phyloP scores from a whole-genome alignment of 2,329 filamentous ascomycete species.

The Ophiocordyceps camponoti-floridani region DNA sequence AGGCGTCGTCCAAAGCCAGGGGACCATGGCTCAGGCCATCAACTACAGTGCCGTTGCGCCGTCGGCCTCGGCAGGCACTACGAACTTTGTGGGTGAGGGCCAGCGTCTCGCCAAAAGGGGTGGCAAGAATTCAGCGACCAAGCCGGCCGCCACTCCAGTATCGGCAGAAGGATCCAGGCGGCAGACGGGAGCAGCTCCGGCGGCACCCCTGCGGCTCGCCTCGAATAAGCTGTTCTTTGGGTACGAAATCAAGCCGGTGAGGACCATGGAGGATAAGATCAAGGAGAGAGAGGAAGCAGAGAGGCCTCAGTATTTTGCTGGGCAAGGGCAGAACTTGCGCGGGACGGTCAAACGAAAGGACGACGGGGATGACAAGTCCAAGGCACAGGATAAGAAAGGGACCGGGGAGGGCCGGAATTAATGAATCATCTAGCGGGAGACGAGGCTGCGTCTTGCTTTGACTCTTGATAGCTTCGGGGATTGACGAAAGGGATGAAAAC shows the following conservation, averaged over 20 bases:
- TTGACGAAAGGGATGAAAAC: neutral
- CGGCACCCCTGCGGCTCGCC: conserved; percentile 66
- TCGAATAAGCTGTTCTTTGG: conserved; percentile 93
- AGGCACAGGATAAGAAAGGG: conserved; percentile 27
- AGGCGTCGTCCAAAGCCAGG: conserved; percentile 64
- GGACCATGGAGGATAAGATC: conserved; percentile 56
- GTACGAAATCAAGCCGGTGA: conserved; percentile 79
- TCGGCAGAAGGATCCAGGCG: conserved; percentile 18
- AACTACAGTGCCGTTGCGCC: conserved; percentile 88
- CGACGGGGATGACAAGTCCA: conserved; percentile 27
- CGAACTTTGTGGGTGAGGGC: conserved; percentile 65
- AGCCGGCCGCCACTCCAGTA: conserved; percentile 56
- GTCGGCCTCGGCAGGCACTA: conserved; percentile 48
- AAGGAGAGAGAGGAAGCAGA: conserved; percentile 44
- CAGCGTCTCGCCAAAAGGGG: conserved; percentile 74
- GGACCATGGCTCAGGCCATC: conserved; percentile 94
- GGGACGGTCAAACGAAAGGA: conserved; percentile 55
- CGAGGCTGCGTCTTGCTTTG: neutral
- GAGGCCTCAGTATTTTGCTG: conserved; percentile 64
- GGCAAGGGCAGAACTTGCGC: conserved; percentile 65
- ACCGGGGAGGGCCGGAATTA: conserved; percentile 21
- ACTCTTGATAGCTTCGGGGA: no score
- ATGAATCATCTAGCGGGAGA: neutral
- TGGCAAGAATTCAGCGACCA: conserved; percentile 47
- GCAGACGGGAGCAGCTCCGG: conserved; percentile 55